Conservation (phyloP, 78 protist species). For the Dictyostelium capitatum region DNA sequence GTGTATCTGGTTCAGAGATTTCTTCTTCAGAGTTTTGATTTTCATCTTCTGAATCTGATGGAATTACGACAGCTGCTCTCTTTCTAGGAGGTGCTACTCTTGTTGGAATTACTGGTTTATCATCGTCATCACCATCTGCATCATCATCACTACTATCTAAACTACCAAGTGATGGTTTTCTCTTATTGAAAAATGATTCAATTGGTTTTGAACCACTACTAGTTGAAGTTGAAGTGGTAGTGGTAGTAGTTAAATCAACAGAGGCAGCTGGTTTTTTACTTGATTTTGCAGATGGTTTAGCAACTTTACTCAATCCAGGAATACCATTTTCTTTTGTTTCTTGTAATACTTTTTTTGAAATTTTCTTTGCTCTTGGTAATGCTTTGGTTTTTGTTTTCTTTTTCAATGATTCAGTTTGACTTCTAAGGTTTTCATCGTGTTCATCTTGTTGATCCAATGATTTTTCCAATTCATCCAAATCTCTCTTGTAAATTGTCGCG, state of each 20-base stretch:
- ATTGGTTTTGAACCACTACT: neutral
- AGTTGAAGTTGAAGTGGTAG: neutral
- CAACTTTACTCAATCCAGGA: neutral
- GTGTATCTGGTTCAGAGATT: neutral
- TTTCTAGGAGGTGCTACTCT: neutral
- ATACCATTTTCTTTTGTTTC: neutral
- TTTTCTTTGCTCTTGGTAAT: conserved; percentile 54
- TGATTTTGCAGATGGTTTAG: neutral
- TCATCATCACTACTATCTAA: neutral
- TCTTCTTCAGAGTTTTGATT: neutral
- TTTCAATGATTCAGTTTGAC: neutral
- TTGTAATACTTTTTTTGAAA: neutral
- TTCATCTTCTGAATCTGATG: neutral
- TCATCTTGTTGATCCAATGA: conserved; percentile 42
- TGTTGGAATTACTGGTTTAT: neutral
- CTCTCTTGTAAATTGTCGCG: conserved; percentile 68
- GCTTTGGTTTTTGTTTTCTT: conserved; percentile 19
- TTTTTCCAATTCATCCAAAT: conserved; percentile 50
- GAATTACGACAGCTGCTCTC: neutral
- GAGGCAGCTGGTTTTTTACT: conserved; percentile 11
- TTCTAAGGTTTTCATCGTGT: neutral
- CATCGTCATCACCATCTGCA: neutral
- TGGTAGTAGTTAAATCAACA: neutral
- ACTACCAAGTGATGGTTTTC: neutral
- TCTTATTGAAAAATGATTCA: conserved; percentile 9